Base-by-base conservation (phyloP, 2,329 filamentous ascomycete genomes). In the Diaporthe amygdali region DNA sequence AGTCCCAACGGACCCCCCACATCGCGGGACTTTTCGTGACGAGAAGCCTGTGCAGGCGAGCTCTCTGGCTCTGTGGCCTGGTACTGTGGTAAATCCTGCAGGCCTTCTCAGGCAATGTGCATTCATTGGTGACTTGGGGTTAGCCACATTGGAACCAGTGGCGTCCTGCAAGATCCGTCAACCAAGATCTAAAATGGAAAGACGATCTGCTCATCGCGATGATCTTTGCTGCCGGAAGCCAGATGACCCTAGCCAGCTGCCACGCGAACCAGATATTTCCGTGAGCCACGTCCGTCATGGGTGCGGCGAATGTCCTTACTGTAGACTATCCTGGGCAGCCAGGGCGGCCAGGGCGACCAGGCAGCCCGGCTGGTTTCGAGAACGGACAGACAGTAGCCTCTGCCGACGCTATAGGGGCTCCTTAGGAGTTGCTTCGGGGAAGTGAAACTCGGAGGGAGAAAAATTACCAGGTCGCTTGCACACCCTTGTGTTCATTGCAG, bases 191-290 rank as follows among this genome's bases (percentile, higher is more conserved):
- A 54, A 64, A 55, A 27, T 20, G 66, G 70, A 55, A 71, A 47
- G 70, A 54, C 69, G 70, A 69, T 71, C 66, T 71, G 70, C 32
- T 22, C 39, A 71, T 71, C 70, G 30, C 66, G 34, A 17, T 59
- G 54, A 63, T 64, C 66, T 56, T 49, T n/a, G 55, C 39, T 52
- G 49, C 59, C 22, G 55, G 22, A 22, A 37, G 32, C 34, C 46
- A 37, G 20, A 25, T n/a, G n/a, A 41, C 44, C 55, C 56, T 34
- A 55, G 30, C 49, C 17, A 67, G n/a, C 34, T 71, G 54, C 54
- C 69, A 71, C 30, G 64, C 69, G 69, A 71, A 68, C 34, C 64
- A 56, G 47, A 56, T 54, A 34, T 54, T 68, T 46, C 44, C 56
- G 25, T 34, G 46, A 27, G 55, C 47, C 46, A 51, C 47, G 46